phyloP scores from a whole-genome alignment of 768 basidiomycete species.

The Multifurca ochricompacta region DNA sequence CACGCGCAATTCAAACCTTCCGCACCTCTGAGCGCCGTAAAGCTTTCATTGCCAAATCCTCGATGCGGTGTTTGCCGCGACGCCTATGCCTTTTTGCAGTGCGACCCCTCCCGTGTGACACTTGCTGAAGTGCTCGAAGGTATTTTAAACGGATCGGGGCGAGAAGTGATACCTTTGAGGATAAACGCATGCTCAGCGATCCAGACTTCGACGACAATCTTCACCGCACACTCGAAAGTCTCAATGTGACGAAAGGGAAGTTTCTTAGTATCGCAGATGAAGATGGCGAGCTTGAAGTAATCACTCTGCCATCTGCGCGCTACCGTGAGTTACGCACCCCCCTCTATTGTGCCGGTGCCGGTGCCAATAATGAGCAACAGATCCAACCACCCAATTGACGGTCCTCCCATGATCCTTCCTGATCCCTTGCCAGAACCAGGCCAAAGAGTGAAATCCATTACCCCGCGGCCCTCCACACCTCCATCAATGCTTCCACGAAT shows the following conservation, averaged over 20 bases:
- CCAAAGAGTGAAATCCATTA: constrained; percentile 28
- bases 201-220: constrained; percentile 92
- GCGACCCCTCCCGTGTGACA: constrained; percentile 61
- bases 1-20: constrained; percentile 72
- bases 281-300: constrained; percentile 65
- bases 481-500: constrained; percentile 38
- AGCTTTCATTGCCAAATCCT: constrained; percentile 60
- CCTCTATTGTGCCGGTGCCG: not conserved
- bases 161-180: constrained; percentile 68
- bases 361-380: constrained; percentile 30
- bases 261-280: constrained; percentile 89
- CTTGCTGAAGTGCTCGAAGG: constrained; percentile 68
- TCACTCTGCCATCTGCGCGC: constrained; percentile 60
- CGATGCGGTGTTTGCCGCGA: constrained; percentile 83
- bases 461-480: constrained; percentile 32
- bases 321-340: constrained; percentile 51
- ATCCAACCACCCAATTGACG: constrained; percentile 46
- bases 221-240: constrained; percentile 69
- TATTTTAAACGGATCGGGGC: constrained; percentile 49
- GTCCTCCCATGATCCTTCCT: constrained; percentile 54
- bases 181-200: constrained; percentile 78
- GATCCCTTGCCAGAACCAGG: constrained; percentile 53
- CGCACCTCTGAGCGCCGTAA: constrained; percentile 68
- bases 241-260: constrained; percentile 75
- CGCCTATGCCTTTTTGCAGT: constrained; percentile 64